Evolutionary conservation across 78 protist species (phyloP).

Genomic region (Dictyostelium capitatum): DNA sequence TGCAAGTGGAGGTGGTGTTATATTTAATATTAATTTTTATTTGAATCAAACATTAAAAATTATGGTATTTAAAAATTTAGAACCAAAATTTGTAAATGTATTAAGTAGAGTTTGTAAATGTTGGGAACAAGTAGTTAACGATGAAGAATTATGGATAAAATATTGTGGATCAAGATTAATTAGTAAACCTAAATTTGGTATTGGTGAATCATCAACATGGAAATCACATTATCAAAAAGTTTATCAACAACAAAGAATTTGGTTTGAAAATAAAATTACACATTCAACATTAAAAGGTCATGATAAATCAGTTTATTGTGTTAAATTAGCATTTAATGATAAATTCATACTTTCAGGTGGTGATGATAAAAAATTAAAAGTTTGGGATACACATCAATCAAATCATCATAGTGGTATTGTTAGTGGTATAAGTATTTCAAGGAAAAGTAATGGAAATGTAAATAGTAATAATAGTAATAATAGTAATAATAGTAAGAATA

Average conservation of each 20-base stretch:
- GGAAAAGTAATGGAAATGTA: background rate
- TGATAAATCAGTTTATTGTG: slow-evolving; percentile 23
- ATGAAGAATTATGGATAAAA: slow-evolving; percentile 46
- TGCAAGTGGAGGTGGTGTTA: background rate
- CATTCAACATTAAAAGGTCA: slow-evolving; percentile 59
- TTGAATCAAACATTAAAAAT: slow-evolving; percentile 3
- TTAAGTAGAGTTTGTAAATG: slow-evolving; percentile 34
- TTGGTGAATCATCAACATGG: background rate
- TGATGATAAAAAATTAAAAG: slow-evolving; percentile 54
- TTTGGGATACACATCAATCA: slow-evolving; percentile 34
- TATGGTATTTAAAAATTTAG: slow-evolving; percentile 11
- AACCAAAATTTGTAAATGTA: background rate
- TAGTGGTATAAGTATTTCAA: slow-evolving; percentile 4
- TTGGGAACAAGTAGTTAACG: slow-evolving; percentile 30
- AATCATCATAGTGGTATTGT: background rate
- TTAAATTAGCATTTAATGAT: background rate
- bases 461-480: background rate
- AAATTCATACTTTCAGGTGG: slow-evolving; percentile 10
- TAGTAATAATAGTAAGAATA: background rate
- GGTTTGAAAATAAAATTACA: slow-evolving; percentile 35
- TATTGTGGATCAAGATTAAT: slow-evolving; percentile 2
- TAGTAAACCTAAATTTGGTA: slow-evolving; percentile 12
- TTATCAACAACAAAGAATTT: slow-evolving; percentile 16
- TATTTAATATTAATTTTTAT: background rate
- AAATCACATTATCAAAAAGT: background rate